phyloP scores from a whole-genome alignment of 2,329 filamentous ascomycete species.

The Neofusicoccum sp. region DNA sequence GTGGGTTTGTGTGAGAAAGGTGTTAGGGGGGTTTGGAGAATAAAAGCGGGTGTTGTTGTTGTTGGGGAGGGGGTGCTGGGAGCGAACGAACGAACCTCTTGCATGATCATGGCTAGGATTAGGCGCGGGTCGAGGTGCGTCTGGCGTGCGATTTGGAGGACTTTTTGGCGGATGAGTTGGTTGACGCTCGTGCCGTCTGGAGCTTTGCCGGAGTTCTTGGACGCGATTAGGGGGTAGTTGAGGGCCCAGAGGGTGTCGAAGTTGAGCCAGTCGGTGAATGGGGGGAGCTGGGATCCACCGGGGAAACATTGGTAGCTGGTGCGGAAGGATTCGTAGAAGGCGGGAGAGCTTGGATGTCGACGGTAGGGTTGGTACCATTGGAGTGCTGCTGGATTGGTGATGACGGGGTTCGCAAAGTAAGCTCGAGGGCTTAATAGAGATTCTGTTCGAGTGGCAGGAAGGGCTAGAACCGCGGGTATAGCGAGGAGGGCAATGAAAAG shows the following conservation, averaged over 20 bases:
- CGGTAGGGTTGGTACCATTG: background rate
- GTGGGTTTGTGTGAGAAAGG: no score
- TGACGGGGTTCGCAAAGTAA: background rate
- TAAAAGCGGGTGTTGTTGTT: no score
- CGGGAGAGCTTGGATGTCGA: background rate
- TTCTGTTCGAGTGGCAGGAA: background rate
- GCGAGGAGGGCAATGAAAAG: background rate
- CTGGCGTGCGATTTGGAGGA: slow-evolving; percentile 19
- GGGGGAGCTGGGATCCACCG: background rate
- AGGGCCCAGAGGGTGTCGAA: slow-evolving; percentile 3
- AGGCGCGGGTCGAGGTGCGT: slow-evolving; percentile 21
- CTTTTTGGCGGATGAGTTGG: background rate
- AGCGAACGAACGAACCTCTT: slow-evolving; percentile 19
- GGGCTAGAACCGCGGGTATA: background rate
- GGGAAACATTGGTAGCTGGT: slow-evolving; percentile 4
- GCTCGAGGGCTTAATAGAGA: background rate
- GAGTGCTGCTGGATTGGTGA: background rate
- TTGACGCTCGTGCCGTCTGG: background rate
- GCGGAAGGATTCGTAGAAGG: no score
- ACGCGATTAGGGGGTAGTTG: background rate
- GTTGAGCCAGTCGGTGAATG: background rate
- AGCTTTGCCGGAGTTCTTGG: background rate
- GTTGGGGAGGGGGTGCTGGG: no score
- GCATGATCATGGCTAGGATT: slow-evolving; percentile 25
- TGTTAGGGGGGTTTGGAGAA: no score